These are phyloP conservation scores for Kwoniella sp. DNA, from an alignment of 768 basidiomycete genomes.

Conservation along the genomic window DNA sequence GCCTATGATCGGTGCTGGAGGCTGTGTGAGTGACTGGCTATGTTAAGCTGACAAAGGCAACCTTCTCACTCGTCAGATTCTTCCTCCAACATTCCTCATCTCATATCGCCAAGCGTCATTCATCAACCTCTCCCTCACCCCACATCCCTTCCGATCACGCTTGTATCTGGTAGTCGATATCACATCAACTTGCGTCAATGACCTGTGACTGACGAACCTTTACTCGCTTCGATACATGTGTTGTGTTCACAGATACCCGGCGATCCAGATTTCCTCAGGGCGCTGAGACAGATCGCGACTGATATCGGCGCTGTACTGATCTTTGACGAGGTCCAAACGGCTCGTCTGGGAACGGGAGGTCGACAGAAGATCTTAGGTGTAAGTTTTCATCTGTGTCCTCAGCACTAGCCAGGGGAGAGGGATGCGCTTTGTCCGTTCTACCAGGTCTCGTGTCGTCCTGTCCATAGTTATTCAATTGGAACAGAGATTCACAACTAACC, in stretches of 20 bases:
- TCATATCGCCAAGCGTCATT: too few species aligned
- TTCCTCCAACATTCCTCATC: too few species aligned
- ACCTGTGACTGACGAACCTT: constrained; percentile 7
- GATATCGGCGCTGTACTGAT: constrained; percentile 28
- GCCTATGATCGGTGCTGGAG: constrained; percentile 30
- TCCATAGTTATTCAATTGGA: too few species aligned
- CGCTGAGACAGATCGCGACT: constrained; percentile 13
- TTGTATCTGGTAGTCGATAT: too few species aligned
- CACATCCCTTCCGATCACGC: too few species aligned
- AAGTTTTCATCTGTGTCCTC: constrained; percentile 5
- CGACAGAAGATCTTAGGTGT: constrained; percentile 18
- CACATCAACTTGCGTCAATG: too few species aligned
- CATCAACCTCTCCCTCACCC: too few species aligned
- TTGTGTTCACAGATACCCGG: constrained; percentile 23
- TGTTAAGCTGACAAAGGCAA: too few species aligned
- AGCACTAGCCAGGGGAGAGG: not conserved
- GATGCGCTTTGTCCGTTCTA: too few species aligned
- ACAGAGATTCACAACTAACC: too few species aligned
- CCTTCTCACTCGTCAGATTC: too few species aligned
- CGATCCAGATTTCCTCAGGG: constrained; percentile 21
- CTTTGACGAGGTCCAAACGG: constrained; percentile 37
- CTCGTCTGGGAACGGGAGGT: constrained; percentile 19
- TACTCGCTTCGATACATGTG: not conserved
- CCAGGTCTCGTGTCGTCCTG: too few species aligned
- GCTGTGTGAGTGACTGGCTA: constrained; percentile 23